phyloP scores from a whole-genome alignment of 2,329 filamentous ascomycete genomes.

The Herpotrichia juniperi region DNA sequence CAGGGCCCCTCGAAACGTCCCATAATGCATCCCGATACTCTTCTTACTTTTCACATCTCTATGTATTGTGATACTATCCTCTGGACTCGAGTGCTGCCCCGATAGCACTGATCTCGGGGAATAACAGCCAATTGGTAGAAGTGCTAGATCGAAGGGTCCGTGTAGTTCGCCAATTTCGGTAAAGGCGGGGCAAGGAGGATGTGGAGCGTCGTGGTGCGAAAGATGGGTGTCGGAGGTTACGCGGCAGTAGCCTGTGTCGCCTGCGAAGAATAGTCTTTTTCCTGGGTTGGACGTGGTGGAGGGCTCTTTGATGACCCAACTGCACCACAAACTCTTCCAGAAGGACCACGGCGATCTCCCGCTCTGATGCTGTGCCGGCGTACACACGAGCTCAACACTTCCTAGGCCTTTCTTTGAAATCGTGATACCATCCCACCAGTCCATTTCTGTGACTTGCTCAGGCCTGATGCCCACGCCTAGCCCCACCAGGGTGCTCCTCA shows the following conservation, averaged over 20 bases:
- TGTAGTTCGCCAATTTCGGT: conserved; percentile 53
- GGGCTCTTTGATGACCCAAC: conserved; percentile 49
- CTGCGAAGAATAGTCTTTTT: conserved; percentile 54
- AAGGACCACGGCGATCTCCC: conserved; percentile 47
- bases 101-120: conserved; percentile 53
- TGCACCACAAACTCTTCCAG: conserved; percentile 55
- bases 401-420: conserved; percentile 18
- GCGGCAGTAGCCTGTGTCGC: conserved; percentile 57
- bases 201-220: conserved; percentile 38
- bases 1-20: conserved; percentile 54
- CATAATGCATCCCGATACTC: conserved; percentile 60
- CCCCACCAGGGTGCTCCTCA: conserved; percentile 45
- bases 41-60: conserved; percentile 53
- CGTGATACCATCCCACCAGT: conserved; percentile 57
- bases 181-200: conserved; percentile 56
- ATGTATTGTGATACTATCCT: conserved; percentile 56
- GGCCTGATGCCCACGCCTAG: conserved; percentile 45
- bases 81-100: conserved; percentile 54
- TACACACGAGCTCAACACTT: conserved; percentile 51
- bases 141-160: conserved; percentile 56
- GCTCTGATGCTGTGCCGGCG: conserved; percentile 56
- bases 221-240: conserved; percentile 36
- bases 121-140: conserved; percentile 58
- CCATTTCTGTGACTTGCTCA: conserved; percentile 53
- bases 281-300: conserved; percentile 7